Percentiles rank a stretch among this genome's conserved stretches.
Evolutionary conservation across 768 basidiomycete genomes (phyloP).

Genomic region (Suillus discolor): DNA sequence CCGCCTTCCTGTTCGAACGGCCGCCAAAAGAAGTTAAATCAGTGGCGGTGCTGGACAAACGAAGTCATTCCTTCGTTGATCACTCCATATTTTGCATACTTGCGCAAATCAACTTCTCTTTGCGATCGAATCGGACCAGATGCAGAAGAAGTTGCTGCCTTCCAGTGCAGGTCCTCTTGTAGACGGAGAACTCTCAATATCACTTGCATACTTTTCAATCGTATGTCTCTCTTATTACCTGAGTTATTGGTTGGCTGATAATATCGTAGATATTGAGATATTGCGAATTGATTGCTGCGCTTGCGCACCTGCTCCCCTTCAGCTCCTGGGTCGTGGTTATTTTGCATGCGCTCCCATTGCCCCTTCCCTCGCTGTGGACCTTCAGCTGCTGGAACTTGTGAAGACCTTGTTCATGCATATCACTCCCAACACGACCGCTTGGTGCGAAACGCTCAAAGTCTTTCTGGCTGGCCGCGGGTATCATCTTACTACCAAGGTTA

Average conservation of each 20-base stretch:
- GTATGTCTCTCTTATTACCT: neutral
- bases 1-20: neutral
- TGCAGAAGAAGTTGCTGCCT: neutral
- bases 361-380: constrained; percentile 35
- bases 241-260: neutral
- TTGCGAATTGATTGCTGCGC: neutral
- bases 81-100: constrained; percentile 8
- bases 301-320: constrained; percentile 17
- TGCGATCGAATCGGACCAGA: neutral
- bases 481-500: constrained; percentile 2
- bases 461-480: constrained; percentile 25
- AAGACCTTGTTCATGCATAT: constrained; percentile 26
- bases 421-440: constrained; percentile 31
- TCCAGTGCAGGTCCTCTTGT: neutral
- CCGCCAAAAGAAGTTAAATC: constrained; percentile 5
- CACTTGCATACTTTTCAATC: constrained; percentile 2
- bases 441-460: constrained; percentile 27
- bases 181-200: neutral
- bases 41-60: neutral
- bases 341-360: constrained; percentile 32
- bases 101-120: neutral
- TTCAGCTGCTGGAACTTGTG: constrained; percentile 33
- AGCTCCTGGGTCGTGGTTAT: constrained; percentile 26
- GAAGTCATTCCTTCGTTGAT: constrained; percentile 6
- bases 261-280: constrained; percentile 5